Evolutionary conservation across 768 basidiomycete species (phyloP), one percentile per base, ranked within the genome.

Genomic region (Tulasnella calospora): DNA sequence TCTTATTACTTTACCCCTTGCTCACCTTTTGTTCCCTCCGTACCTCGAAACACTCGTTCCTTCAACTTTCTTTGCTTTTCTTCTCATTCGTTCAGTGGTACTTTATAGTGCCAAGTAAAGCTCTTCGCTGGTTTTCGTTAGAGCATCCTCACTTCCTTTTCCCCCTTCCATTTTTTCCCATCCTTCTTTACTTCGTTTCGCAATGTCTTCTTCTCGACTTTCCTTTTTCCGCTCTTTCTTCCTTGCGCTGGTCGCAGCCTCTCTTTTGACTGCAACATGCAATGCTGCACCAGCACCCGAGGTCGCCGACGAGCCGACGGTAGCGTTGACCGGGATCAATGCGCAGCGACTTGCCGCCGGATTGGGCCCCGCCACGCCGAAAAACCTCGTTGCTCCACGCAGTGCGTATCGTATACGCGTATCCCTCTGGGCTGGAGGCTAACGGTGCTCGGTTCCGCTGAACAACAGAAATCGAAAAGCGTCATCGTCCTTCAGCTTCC

Each of bases 271-370:
- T 10, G 47, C 23, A 6, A 23, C 21, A 23, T 51, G 47, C 47
- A 51, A 51, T 51, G 47, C 47, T 9, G 47, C 47, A 51, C 47
- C 47, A 23, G 47, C 47, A 9, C 47, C 47, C 4, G 47, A 51
- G 23, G 23, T 19, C 47, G 47, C 47, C 23, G 47, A 51, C 2
- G 47, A 51, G 17, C 17, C 47, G 5, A 19, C 47, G 3, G 47
- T 51, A 2, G 47, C 47, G 47, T 51, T 51, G 46, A 40, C 23
- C 27, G 38, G 38, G 15, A 73, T 46, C 71, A 73, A 73, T 73
- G 71, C 71, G 12, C 71, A 73, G 71, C 30, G 71, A 40, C 46
- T 73, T 40, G 71, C 71, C 38, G 71, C 71, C 46, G 71, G 71
- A 21, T 73, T 73, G 71, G 23, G 23, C 38, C 71, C 71, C 8